Base-by-base conservation (phyloP, 129 eudicot genomes). In the Tanacetum coccineum region DNA sequence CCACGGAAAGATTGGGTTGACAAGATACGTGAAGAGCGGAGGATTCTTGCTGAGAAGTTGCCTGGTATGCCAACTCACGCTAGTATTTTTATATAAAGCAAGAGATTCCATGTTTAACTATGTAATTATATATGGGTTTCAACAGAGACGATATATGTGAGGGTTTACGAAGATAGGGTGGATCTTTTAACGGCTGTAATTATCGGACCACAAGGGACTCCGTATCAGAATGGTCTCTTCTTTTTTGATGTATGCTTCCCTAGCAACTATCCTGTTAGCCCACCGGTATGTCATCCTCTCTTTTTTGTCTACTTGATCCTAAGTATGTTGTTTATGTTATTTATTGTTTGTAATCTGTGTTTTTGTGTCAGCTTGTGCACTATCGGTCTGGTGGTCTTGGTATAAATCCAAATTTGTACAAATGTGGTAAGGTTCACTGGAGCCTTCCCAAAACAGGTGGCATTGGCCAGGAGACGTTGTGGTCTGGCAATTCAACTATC, bases 301-400 rank as follows among this genome's bases (percentile, higher is more conserved):
- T 18, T 14, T 30, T 14, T 20, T 9, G 17, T n/a, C 12, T 36
- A 13, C 9, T 6, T 60, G 18, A 19, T 60, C 42, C 10, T 36
- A 36, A 36, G 42, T 36, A 36, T 36, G 9, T 36, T 2, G 42
- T 4, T 26, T 66, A 48, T 48, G 26, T 13, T 10, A 3, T 3
- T 14, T 21, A 4, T 4, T 13, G 11, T 6, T 28, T 7, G 15
- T 50, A n/a, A 15, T 11, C 4, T 66, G 13, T 25, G 28, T 15
- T 36, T 36, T 36, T 36, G 42, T 36, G 2, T 8, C 39, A 50
- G 18, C 1, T 15, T 13, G 42, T 64, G 19, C 20, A 40, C 19
- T 64, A 46, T 46, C 69, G n/a, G 42, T 47, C 56, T 64, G 13
- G 70, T 64, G 69, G 55, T 13, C 8, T 64, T 44, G 12, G 6